Evolutionary conservation across 345 rosid genomes (phyloP).

Genomic region (Citrus cavaleriei): DNA sequence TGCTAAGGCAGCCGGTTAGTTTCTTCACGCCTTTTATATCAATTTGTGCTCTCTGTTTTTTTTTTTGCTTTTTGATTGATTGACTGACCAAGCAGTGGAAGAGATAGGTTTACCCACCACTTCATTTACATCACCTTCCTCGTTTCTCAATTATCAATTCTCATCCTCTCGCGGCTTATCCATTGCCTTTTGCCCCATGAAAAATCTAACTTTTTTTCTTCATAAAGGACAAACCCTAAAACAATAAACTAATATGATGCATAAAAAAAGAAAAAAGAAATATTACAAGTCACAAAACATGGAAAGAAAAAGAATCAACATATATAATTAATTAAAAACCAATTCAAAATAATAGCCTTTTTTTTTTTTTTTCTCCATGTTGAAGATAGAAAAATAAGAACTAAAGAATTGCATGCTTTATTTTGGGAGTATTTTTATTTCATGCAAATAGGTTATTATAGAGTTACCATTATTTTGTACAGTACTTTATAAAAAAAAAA

Average conservation of each 20-base stretch:
- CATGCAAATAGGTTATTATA: no score
- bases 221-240: conserved; percentile 19
- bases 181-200: conserved; percentile 10
- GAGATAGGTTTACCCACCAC: conserved; percentile 49
- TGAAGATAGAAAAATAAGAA: no score
- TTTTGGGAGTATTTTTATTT: no score
- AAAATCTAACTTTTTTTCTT: neutral
- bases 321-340: neutral
- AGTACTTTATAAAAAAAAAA: no score
- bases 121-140: neutral
- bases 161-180: conserved; percentile 75
- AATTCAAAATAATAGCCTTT: neutral
- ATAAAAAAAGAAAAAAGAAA: no score
- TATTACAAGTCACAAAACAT: neutral
- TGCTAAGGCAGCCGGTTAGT: conserved; percentile 17
- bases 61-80: neutral
- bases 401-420: neutral
- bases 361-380: neutral
- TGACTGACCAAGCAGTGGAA: conserved; percentile 3
- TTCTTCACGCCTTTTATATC: conserved; percentile 24
- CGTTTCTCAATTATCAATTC: conserved; percentile 21
- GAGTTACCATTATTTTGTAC: no score
- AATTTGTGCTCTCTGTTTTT: neutral
- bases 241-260: neutral
- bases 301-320: neutral